phyloP scores from a whole-genome alignment of 106 monocot species.

The Triglochin maritima region DNA sequence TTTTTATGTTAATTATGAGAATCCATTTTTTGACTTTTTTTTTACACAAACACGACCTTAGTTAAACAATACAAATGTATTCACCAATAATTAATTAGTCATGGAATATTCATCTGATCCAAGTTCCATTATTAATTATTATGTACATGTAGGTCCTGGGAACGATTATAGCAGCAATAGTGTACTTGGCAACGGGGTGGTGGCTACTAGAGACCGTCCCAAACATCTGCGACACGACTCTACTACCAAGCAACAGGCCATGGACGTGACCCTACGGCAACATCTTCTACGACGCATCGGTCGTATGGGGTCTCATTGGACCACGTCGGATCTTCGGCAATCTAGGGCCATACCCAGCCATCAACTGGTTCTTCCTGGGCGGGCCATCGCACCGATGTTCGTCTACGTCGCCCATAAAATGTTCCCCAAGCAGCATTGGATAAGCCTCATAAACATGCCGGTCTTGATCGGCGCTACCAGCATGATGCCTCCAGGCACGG shows the following conservation, averaged over 20 bases:
- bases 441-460: constrained; percentile 64
- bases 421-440: constrained; percentile 64
- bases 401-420: constrained; percentile 58
- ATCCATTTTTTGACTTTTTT: no score
- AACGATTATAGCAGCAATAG: constrained; percentile 57
- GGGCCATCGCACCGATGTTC: constrained; percentile 66
- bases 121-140: background rate
- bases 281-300: constrained; percentile 86
- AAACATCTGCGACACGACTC: constrained; percentile 57
- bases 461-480: constrained; percentile 62
- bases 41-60: no score
- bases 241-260: constrained; percentile 55
- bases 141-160: constrained; percentile 48
- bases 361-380: constrained; percentile 89
- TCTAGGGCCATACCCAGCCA: constrained; percentile 48
- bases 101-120: background rate
- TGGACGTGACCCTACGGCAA: constrained; percentile 88
- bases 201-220: constrained; percentile 75
- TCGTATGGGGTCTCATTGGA: constrained; percentile 87
- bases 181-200: constrained; percentile 80
- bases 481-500: constrained; percentile 75
- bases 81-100: background rate
- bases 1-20: no score
- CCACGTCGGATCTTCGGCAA: constrained; percentile 83
- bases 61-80: no score